These are phyloP conservation scores for Gamsiella multidivaricata DNA, from an alignment of 192 early-diverging fungal species.

Conservation along the genomic window DNA sequence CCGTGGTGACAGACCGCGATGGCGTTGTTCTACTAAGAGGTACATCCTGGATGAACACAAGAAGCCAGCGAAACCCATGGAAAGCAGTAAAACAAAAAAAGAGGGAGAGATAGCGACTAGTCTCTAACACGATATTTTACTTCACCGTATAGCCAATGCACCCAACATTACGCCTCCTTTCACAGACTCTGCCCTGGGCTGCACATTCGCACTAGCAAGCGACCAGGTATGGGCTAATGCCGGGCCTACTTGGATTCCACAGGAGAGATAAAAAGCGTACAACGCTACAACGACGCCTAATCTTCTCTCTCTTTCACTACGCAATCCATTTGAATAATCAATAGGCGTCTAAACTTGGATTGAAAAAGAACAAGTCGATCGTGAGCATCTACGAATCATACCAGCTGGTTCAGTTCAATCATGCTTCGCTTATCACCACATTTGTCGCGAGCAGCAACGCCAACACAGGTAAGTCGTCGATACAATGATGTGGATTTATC, in stretches of 20 bases:
- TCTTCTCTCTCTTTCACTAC: neutral
- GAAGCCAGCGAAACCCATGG: no score
- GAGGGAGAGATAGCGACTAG: neutral
- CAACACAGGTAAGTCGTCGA: slow-evolving; percentile 63
- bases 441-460: slow-evolving; percentile 64
- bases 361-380: slow-evolving; percentile 69
- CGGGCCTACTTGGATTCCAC: no score
- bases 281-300: no score
- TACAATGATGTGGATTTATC: no score
- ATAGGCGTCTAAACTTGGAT: slow-evolving; percentile 71
- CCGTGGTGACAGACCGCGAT: slow-evolving; percentile 69
- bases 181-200: slow-evolving; percentile 65
- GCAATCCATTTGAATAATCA: neutral
- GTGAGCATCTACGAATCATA: slow-evolving; percentile 65
- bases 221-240: slow-evolving; percentile 66
- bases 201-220: slow-evolving; percentile 69
- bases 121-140: neutral
- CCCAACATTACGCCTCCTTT: slow-evolving; percentile 56
- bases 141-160: slow-evolving; percentile 38
- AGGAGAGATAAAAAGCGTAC: no score
- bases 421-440: slow-evolving; percentile 68
- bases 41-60: slow-evolving; percentile 29
- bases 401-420: slow-evolving; percentile 72
- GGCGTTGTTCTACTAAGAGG: slow-evolving; percentile 70
- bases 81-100: no score